Conservation (phyloP, 352 stramenopile species). For the Globisporangium nunn region DNA sequence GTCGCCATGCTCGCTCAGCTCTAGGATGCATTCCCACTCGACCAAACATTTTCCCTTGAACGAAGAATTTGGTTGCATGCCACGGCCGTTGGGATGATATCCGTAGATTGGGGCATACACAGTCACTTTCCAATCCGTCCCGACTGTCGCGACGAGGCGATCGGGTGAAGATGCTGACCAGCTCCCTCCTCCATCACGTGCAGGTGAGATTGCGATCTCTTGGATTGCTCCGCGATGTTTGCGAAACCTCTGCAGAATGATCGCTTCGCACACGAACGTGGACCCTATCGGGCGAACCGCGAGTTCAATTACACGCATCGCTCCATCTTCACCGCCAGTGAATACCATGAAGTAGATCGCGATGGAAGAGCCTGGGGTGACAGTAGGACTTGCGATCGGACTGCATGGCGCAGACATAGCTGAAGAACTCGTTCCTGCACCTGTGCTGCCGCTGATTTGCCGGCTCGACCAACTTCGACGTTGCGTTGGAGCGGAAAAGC, state of each 20-base stretch:
- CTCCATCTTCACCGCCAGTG: constrained; percentile 51
- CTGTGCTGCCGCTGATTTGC: constrained; percentile 14
- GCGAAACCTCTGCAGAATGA: constrained; percentile 41
- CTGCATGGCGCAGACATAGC: constrained; percentile 21
- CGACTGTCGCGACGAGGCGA: constrained; percentile 53
- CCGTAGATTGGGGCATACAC: constrained; percentile 55
- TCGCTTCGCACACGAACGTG: constrained; percentile 34
- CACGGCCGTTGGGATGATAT: constrained; percentile 23
- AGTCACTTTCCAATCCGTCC: constrained; percentile 47
- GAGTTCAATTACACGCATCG: constrained; percentile 50
- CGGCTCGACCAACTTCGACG: constrained; percentile 27
- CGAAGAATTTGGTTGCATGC: constrained; percentile 1
- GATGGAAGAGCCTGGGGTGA: not conserved
- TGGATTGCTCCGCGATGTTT: constrained; percentile 57
- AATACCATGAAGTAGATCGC: constrained; percentile 63
- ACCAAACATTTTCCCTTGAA: constrained; percentile 14
- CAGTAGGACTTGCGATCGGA: constrained; percentile 4
- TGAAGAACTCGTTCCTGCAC: not conserved
- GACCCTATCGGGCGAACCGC: constrained; percentile 20
- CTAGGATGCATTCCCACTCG: constrained; percentile 55
- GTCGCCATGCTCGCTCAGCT: constrained; percentile 59
- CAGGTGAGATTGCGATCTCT: constrained; percentile 54
- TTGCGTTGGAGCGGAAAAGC: constrained; percentile 26
- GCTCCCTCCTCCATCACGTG: constrained; percentile 9
- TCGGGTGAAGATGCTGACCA: constrained; percentile 31